These are phyloP conservation scores for Clarireedia hainanense DNA, from an alignment of 2,329 filamentous ascomycete species.

Conservation along the genomic window DNA sequence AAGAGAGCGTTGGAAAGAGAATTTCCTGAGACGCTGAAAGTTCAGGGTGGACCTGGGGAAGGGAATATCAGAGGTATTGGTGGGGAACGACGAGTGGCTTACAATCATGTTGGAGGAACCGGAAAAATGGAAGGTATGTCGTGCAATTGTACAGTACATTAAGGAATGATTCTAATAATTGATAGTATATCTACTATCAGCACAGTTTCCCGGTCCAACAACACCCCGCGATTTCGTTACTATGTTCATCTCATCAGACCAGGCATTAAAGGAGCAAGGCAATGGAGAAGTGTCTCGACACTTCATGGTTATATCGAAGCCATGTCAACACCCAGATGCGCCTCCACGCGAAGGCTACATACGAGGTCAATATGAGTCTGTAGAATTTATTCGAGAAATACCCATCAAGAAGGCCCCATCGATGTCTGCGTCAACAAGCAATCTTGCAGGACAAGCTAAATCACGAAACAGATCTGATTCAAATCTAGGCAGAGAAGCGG, in stretches of 20 bases:
- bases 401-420: slow-evolving; percentile 40
- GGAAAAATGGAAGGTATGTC: slow-evolving; percentile 55
- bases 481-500: slow-evolving; percentile 34
- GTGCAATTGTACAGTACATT: background rate
- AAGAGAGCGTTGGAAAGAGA: slow-evolving; percentile 69
- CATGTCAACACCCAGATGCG: slow-evolving; percentile 68
- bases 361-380: slow-evolving; percentile 79
- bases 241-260: slow-evolving; percentile 58
- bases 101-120: slow-evolving; percentile 44
- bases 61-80: slow-evolving; percentile 80
- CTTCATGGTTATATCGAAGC: slow-evolving; percentile 83
- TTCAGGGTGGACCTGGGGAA: slow-evolving; percentile 60
- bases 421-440: slow-evolving; percentile 37
- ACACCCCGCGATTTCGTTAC: slow-evolving; percentile 84
- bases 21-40: slow-evolving; percentile 69
- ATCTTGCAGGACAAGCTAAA: slow-evolving; percentile 32
- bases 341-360: slow-evolving; percentile 66
- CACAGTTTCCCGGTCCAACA: slow-evolving; percentile 84
- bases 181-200: slow-evolving; percentile 74
- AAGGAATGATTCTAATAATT: slow-evolving; percentile 8
- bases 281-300: slow-evolving; percentile 47
- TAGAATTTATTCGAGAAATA: slow-evolving; percentile 84
- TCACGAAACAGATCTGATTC: slow-evolving; percentile 24
- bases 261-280: slow-evolving; percentile 17
- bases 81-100: slow-evolving; percentile 67